phyloP scores from a whole-genome alignment of 169 alveolate species.

The Plasmodium gonderi region DNA sequence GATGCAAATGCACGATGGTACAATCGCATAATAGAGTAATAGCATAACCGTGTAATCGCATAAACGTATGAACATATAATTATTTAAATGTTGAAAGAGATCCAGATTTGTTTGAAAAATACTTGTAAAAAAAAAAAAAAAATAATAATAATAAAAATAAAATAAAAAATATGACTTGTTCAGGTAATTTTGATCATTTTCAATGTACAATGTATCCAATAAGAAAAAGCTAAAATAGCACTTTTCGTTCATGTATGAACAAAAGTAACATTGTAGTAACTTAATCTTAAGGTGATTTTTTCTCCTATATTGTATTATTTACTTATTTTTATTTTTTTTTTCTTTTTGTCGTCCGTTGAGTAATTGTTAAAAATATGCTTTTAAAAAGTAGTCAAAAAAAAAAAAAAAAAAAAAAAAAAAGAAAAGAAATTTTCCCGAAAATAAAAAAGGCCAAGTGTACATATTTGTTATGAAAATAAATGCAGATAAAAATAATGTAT shows the following conservation, averaged over 20 bases:
- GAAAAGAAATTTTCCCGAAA: too few species aligned
- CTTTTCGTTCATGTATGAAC: neutral
- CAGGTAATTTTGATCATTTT: neutral
- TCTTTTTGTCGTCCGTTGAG: neutral
- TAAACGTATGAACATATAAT: neutral
- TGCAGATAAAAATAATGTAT: neutral
- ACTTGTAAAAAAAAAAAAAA: neutral
- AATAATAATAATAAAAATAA: too few species aligned
- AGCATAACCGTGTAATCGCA: neutral
- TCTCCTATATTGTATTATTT: neutral
- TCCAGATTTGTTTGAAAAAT: neutral
- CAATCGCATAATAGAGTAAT: too few species aligned
- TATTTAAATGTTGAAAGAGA: neutral
- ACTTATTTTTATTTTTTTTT: neutral
- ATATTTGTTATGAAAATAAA: neutral
- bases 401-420: too few species aligned
- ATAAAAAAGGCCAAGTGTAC: neutral
- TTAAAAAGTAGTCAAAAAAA: neutral
- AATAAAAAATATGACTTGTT: conserved; percentile 11
- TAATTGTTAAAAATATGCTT: neutral
- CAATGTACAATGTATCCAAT: neutral
- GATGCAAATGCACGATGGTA: too few species aligned
- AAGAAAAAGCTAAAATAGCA: neutral
- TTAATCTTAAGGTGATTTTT: conserved; percentile 6
- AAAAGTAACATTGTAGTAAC: neutral